phyloP scores from a whole-genome alignment of 495 filamentous ascomycete species.

The Lasiosphaeriaceae sp. region DNA sequence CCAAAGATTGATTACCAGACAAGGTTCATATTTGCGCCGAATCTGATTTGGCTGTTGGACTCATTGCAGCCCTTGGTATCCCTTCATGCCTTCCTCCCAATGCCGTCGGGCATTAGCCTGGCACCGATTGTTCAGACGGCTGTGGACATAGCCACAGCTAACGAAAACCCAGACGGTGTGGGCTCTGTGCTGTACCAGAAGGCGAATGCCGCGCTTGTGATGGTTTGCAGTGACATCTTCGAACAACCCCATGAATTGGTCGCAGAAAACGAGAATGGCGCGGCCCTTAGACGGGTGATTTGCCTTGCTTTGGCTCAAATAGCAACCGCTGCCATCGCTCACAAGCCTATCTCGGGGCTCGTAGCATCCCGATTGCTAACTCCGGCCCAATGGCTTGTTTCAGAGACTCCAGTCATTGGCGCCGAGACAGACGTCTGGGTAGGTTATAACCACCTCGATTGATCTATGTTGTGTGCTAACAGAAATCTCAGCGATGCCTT shows the following conservation, averaged over 20 bases:
- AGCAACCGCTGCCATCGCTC: constrained; percentile 24
- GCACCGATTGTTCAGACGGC: constrained; percentile 22
- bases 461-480: constrained; percentile 18
- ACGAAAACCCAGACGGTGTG: constrained; percentile 7
- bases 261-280: constrained; percentile 15
- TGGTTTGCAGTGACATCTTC: constrained; percentile 30
- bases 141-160: constrained; percentile 21
- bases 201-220: constrained; percentile 23
- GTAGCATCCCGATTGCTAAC: constrained; percentile 29
- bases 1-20: background rate
- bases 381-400: constrained; percentile 20
- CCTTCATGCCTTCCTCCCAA: constrained; percentile 23
- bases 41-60: constrained; percentile 36
- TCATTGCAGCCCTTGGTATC: constrained; percentile 26
- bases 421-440: constrained; percentile 33
- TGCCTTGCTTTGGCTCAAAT: constrained; percentile 30
- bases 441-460: constrained; percentile 7
- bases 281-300: constrained; percentile 12
- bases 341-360: constrained; percentile 30
- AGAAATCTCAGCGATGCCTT: constrained; percentile 25
- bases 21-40: constrained; percentile 17
- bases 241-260: constrained; percentile 14
- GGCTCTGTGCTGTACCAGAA: constrained; percentile 30
- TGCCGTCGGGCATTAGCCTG: constrained; percentile 18
- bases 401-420: constrained; percentile 17